These are phyloP conservation scores for Penicillium antarcticum DNA, from an alignment of 495 filamentous ascomycete genomes.

Conservation along the genomic window DNA sequence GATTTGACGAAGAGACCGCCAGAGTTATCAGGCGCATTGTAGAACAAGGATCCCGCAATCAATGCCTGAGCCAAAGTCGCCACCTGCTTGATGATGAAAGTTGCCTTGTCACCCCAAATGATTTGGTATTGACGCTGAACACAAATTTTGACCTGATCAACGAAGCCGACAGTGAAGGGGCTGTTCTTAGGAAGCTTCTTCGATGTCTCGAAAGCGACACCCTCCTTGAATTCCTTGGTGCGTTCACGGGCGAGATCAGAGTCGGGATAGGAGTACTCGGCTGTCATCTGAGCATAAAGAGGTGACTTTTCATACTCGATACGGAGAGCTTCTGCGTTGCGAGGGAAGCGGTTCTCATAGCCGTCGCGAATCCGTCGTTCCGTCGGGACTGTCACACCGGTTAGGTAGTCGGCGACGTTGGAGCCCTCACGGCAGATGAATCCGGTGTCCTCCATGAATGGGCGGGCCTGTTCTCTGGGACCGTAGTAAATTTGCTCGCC, in stretches of 20 bases:
- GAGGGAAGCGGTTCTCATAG: conserved; percentile 41
- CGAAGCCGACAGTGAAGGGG: conserved; percentile 57
- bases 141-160: conserved; percentile 55
- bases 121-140: conserved; percentile 55
- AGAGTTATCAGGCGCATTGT: conserved; percentile 33
- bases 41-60: conserved; percentile 42
- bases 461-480: conserved; percentile 53
- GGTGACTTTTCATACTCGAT: conserved; percentile 38
- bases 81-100: conserved; percentile 57
- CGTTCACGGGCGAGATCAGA: conserved; percentile 38
- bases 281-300: conserved; percentile 29
- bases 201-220: conserved; percentile 41
- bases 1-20: conserved; percentile 51
- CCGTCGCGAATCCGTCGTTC: conserved; percentile 61
- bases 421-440: conserved; percentile 62
- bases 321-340: conserved; percentile 41
- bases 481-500: conserved; percentile 63
- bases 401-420: conserved; percentile 70
- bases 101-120: conserved; percentile 57
- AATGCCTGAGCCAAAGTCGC: conserved; percentile 38
- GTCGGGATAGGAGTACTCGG: conserved; percentile 50
- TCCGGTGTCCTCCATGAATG: conserved; percentile 66
- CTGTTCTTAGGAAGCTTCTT: conserved; percentile 37
- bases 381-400: conserved; percentile 64
- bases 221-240: conserved; percentile 48